These are phyloP conservation scores for Cicer cuneatum DNA, from an alignment of 306 rosid species.

Conservation along the genomic window DNA sequence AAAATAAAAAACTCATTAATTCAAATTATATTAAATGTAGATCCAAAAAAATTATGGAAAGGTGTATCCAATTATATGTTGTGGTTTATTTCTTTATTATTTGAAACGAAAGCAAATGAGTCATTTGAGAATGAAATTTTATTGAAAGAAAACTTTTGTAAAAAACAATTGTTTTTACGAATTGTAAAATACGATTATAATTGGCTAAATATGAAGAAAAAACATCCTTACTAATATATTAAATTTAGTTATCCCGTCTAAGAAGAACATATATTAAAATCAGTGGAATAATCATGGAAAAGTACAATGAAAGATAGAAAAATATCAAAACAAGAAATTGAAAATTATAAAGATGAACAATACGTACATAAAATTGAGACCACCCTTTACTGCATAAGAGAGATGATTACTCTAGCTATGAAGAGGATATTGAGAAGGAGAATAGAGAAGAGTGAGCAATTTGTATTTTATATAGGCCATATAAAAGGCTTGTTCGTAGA, in stretches of 20 bases:
- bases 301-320: background rate
- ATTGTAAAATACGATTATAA: background rate
- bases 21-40: no score
- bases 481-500: background rate
- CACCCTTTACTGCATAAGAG: background rate
- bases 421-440: background rate
- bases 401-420: background rate
- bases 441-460: conserved; percentile 13
- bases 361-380: conserved; percentile 5
- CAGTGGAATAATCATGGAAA: background rate
- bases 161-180: no score
- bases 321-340: background rate
- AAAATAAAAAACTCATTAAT: no score
- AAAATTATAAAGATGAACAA: background rate
- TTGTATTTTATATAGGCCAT: conserved; percentile 14
- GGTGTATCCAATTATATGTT: no score
- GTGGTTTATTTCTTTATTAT: background rate
- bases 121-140: background rate
- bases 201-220: background rate
- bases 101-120: background rate
- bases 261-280: no score
- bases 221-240: no score
- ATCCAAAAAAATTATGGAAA: no score
- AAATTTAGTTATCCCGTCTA: no score
- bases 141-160: no score